Conservation (phyloP, 352 stramenopile species). For the Globisporangium emineosum region DNA sequence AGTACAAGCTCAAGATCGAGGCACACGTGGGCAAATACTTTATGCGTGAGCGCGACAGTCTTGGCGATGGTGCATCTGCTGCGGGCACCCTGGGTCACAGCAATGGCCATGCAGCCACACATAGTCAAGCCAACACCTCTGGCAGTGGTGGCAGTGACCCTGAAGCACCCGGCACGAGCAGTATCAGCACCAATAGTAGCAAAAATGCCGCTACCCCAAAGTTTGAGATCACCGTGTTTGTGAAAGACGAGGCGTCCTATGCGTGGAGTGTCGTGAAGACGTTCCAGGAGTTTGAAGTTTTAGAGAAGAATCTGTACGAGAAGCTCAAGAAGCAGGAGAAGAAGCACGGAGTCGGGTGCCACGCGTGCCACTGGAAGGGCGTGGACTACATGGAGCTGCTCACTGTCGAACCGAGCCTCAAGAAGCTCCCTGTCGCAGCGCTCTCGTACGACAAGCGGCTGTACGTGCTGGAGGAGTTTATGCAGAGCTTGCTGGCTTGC, state of each 20-base stretch:
- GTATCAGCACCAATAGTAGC: slow-evolving; percentile 8
- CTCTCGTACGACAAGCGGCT: slow-evolving; percentile 65
- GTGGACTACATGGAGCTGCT: slow-evolving; percentile 70
- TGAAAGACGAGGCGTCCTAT: slow-evolving; percentile 48
- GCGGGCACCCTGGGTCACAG: background rate
- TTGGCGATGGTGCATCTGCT: background rate
- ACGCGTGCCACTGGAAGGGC: slow-evolving; percentile 55
- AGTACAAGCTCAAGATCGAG: slow-evolving; percentile 66
- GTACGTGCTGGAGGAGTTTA: slow-evolving; percentile 59
- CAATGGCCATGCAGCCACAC: background rate
- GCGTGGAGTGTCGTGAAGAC: slow-evolving; percentile 71
- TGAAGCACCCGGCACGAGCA: slow-evolving; percentile 14
- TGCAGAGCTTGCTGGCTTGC: slow-evolving; percentile 67
- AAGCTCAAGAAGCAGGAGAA: slow-evolving; percentile 76
- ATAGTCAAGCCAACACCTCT: background rate
- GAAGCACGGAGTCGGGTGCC: slow-evolving; percentile 40
- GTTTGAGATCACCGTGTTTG: slow-evolving; percentile 63
- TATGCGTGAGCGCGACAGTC: slow-evolving; percentile 31
- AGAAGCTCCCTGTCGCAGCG: slow-evolving; percentile 29
- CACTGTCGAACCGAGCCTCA: slow-evolving; percentile 43
- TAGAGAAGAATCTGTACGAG: slow-evolving; percentile 64
- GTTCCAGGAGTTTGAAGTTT: slow-evolving; percentile 64
- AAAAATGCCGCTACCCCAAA: slow-evolving; percentile 12
- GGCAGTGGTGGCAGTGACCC: slow-evolving; percentile 9
- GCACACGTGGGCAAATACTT: slow-evolving; percentile 74